A percentile compares a stretch with the other conserved stretches of the same genome.
phyloP scores from a whole-genome alignment of 1,284 basidiomycete genomes.

The Ceratobasidium sp. region DNA sequence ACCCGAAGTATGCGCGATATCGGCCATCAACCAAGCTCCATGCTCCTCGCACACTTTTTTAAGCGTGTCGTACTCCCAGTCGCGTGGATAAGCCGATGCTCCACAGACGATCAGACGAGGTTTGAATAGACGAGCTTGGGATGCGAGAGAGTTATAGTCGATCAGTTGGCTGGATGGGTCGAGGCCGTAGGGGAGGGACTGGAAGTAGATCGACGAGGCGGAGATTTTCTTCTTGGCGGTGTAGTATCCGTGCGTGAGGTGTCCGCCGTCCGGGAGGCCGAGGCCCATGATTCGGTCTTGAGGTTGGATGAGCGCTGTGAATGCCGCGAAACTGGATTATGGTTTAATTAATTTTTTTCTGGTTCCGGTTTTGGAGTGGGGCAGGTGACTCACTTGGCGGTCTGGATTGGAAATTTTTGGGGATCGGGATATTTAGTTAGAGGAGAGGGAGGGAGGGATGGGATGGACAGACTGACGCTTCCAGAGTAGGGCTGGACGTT shows the following conservation, averaged over 20 bases:
- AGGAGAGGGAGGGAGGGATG: slow-evolving; percentile 39
- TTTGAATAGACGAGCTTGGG: slow-evolving; percentile 96
- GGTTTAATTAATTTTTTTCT: not conserved
- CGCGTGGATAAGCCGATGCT: slow-evolving; percentile 98
- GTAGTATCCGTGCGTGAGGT: slow-evolving; percentile 98
- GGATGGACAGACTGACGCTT: slow-evolving; percentile 67
- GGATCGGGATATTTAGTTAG: not conserved
- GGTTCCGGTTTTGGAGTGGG: no score
- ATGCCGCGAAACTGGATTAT: slow-evolving; percentile 86
- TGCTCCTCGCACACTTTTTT: slow-evolving; percentile 88
- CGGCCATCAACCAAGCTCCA: slow-evolving; percentile 92
- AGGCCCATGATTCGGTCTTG: slow-evolving; percentile 99
- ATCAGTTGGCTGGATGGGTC: slow-evolving; percentile 88
- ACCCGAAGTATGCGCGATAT: slow-evolving; percentile 98
- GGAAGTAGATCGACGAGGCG: slow-evolving; percentile 99
- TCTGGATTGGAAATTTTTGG: slow-evolving; percentile 60
- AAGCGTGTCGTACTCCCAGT: slow-evolving; percentile 94
- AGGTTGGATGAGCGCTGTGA: slow-evolving; percentile 96
- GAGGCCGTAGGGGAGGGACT: slow-evolving; percentile 96
- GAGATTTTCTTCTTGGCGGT: slow-evolving; percentile 99
- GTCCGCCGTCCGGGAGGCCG: slow-evolving; percentile 97
- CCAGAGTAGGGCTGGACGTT: slow-evolving; percentile 99
- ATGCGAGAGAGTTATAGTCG: slow-evolving; percentile 87
- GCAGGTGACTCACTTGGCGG: slow-evolving; percentile 75
- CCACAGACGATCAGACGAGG: slow-evolving; percentile 97